Evolutionary conservation across 495 filamentous ascomycete genomes (phyloP).

Genomic region (Penicillium desertorum): DNA sequence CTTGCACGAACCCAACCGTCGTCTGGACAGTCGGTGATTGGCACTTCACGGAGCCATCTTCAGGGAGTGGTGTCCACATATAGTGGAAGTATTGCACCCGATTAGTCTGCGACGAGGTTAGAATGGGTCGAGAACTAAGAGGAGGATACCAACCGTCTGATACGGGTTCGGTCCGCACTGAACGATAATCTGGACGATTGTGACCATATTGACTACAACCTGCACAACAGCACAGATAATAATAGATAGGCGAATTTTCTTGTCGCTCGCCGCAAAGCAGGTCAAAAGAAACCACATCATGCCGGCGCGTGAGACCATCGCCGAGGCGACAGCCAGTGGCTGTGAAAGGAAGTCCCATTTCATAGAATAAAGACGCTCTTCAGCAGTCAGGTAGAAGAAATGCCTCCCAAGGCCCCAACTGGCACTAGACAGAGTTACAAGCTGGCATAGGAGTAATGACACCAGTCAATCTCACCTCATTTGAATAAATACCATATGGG

Average conservation of each 20-base stretch:
- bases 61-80: constrained; percentile 40
- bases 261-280: constrained; percentile 36
- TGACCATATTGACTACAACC: constrained; percentile 35
- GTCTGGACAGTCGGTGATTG: constrained; percentile 38
- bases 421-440: constrained; percentile 21
- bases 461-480: constrained; percentile 23
- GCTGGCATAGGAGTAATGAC: background rate
- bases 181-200: constrained; percentile 37
- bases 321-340: constrained; percentile 45
- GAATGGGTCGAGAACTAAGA: background rate
- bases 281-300: constrained; percentile 44
- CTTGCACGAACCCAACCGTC: constrained; percentile 39
- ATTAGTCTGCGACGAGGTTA: constrained; percentile 24
- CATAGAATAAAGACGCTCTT: constrained; percentile 26
- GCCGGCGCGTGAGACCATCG: constrained; percentile 42
- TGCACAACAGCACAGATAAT: constrained; percentile 36
- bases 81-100: constrained; percentile 40
- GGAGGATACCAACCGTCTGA: constrained; percentile 16
- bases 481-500: constrained; percentile 36
- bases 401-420: constrained; percentile 38
- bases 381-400: constrained; percentile 26
- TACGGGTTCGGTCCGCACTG: constrained; percentile 43
- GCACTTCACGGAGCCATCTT: constrained; percentile 36
- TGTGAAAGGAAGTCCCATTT: constrained; percentile 39
- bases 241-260: constrained; percentile 30